Evolutionary conservation across 177 flowering plant species (phyloP).

Genomic region (Telopea speciosissima): DNA sequence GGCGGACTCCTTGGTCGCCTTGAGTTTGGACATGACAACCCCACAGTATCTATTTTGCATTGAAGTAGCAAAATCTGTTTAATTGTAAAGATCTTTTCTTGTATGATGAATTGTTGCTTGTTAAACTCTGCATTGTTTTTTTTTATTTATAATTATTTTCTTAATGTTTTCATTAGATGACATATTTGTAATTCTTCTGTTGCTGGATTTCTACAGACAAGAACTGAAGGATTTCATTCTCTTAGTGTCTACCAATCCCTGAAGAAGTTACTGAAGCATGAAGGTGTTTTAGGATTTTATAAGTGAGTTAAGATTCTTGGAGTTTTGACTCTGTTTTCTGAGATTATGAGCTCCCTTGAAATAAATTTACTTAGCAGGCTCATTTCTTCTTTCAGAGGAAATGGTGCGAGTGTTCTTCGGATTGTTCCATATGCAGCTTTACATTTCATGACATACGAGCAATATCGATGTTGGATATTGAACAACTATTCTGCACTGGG

Average conservation of each 20-base stretch:
- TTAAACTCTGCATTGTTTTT: not conserved
- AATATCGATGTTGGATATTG: conserved; percentile 73
- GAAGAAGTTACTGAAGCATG: conserved; percentile 67
- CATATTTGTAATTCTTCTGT: not conserved
- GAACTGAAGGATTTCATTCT: conserved; percentile 76
- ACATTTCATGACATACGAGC: conserved; percentile 96
- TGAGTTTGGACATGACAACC: no score
- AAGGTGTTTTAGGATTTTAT: conserved; percentile 81
- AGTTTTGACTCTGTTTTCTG: not conserved
- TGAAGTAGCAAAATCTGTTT: not conserved
- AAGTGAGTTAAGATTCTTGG: conserved; percentile 46
- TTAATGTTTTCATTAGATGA: not conserved
- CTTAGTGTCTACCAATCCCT: conserved; percentile 70
- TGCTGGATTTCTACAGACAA: conserved; percentile 40
- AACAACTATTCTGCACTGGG: conserved; percentile 67
- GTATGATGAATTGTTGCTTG: not conserved
- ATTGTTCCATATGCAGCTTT: conserved; percentile 96
- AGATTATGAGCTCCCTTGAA: not conserved
- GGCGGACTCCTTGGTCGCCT: no score
- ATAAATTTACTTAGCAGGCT: not conserved
- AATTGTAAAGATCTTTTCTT: not conserved
- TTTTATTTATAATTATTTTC: not conserved
- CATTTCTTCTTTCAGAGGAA: conserved; percentile 61
- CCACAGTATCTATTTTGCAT: not conserved
- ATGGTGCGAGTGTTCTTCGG: conserved; percentile 92